A percentile compares a stretch with the other conserved stretches of the same genome.
phyloP scores from a whole-genome alignment of 1,139 yeast genomes.

The Eremothecium coryli region DNA sequence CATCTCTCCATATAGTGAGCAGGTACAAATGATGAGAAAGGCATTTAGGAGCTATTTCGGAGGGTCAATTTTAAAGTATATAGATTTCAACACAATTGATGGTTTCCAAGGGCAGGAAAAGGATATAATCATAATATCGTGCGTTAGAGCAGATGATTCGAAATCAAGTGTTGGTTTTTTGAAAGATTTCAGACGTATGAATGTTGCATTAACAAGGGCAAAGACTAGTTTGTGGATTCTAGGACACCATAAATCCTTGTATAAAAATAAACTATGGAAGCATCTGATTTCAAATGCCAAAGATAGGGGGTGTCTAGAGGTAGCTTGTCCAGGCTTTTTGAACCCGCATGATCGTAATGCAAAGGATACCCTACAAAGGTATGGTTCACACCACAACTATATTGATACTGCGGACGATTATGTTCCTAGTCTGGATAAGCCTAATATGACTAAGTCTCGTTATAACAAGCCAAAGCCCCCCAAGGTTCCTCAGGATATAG shows the following conservation, averaged over 20 bases:
- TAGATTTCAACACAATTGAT: conserved; percentile 92
- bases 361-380: conserved; percentile 8
- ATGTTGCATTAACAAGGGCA: conserved; percentile 92
- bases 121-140: conserved; percentile 84
- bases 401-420: conserved; percentile 16
- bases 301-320: conserved; percentile 34
- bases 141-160: conserved; percentile 74
- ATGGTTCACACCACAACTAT: conserved; percentile 11
- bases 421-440: conserved; percentile 12
- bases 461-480: conserved; percentile 2
- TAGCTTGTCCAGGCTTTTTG: conserved; percentile 32
- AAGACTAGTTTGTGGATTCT: conserved; percentile 85
- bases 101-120: conserved; percentile 98
- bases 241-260: conserved; percentile 63
- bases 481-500: conserved; percentile 6
- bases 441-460: conserved; percentile 2
- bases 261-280: conserved; percentile 59
- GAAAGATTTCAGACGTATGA: conserved; percentile 87
- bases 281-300: conserved; percentile 56
- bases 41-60: conserved; percentile 58
- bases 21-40: conserved; percentile 50
- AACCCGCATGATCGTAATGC: conserved; percentile 13
- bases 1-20: conserved; percentile 93
- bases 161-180: conserved; percentile 67
- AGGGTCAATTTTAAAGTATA: conserved; percentile 46